Conservation (phyloP, 257 asterid genomes). For the Nicotiana obtusifolia region DNA sequence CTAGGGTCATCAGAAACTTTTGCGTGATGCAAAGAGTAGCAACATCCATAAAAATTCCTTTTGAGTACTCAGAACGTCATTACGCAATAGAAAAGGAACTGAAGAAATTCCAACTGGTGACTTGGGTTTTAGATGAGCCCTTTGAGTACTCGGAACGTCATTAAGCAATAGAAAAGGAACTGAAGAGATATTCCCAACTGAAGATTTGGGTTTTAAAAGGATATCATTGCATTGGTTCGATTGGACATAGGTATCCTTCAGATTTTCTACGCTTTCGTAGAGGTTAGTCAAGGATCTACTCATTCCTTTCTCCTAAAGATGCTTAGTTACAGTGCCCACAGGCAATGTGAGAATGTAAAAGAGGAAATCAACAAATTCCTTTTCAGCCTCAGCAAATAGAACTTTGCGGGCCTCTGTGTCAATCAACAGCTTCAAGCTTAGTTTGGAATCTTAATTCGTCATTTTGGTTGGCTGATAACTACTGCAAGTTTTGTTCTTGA, state of each 20-base stretch:
- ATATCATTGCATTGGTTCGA: constrained; percentile 8
- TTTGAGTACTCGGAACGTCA: not conserved
- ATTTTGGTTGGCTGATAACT: not conserved
- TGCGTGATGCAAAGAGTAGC: no score
- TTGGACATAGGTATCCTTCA: constrained; percentile 17
- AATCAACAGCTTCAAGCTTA: not conserved
- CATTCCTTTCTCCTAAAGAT: constrained; percentile 14
- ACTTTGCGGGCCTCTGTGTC: not conserved
- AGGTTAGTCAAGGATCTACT: constrained; percentile 20
- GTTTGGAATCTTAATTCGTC: not conserved
- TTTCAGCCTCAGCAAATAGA: not conserved
- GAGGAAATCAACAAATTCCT: not conserved
- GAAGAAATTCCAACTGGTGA: not conserved
- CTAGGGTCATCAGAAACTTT: no score
- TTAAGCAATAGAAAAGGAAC: constrained; percentile 6
- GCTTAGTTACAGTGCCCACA: constrained; percentile 4
- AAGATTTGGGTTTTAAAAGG: constrained; percentile 10
- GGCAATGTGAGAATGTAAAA: constrained; percentile 12
- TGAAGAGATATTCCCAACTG: no score
- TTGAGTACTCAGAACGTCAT: not conserved
- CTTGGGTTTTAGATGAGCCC: constrained; percentile 10
- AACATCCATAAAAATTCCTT: not conserved
- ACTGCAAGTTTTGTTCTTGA: no score
- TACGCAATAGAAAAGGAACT: not conserved
- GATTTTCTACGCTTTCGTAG: constrained; percentile 21